phyloP scores from a whole-genome alignment of 2,329 filamentous ascomycete genomes.

The Pyrenochaeta sp. region DNA sequence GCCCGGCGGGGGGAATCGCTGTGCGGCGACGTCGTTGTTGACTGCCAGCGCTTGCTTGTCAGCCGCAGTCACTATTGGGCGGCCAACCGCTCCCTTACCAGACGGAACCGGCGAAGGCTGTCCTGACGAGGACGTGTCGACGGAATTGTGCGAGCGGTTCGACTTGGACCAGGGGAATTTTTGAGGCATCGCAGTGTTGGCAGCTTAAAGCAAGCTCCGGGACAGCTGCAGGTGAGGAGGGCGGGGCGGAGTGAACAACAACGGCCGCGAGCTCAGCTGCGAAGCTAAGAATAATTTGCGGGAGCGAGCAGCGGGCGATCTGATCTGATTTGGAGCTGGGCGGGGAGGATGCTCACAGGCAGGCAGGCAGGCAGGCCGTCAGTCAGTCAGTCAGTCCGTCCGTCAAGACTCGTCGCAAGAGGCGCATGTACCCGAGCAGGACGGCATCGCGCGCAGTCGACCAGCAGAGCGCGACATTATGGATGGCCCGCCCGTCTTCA shows the following conservation, averaged over 20 bases:
- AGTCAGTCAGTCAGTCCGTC: no score
- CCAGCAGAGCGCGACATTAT: no score
- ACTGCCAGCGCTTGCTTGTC: slow-evolving; percentile 44
- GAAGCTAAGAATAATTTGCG: slow-evolving; percentile 49
- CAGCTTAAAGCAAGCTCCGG: slow-evolving; percentile 28
- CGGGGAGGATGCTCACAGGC: no score
- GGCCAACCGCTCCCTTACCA: slow-evolving; percentile 36
- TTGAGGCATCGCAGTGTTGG: slow-evolving; percentile 46
- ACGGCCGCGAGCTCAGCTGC: no score
- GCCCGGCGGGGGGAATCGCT: slow-evolving; percentile 33
- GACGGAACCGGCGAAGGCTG: slow-evolving; percentile 45
- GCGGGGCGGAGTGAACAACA: slow-evolving; percentile 26
- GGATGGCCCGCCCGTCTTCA: no score
- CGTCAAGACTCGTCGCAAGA: slow-evolving; percentile 25
- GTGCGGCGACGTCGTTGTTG: slow-evolving; percentile 39
- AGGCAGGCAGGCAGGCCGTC: no score
- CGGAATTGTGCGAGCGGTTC: slow-evolving; percentile 48
- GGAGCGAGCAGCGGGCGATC: slow-evolving; percentile 30
- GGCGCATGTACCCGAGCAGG: slow-evolving; percentile 22
- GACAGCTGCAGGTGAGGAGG: slow-evolving; percentile 25
- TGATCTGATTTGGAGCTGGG: slow-evolving; percentile 10
- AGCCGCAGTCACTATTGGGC: slow-evolving; percentile 40
- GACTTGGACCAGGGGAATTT: slow-evolving; percentile 49
- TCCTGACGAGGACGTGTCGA: slow-evolving; percentile 41
- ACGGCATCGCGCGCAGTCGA: slow-evolving; percentile 27